phyloP scores from a whole-genome alignment of 768 basidiomycete genomes.

The Tylopilus vinaceipallidus region DNA sequence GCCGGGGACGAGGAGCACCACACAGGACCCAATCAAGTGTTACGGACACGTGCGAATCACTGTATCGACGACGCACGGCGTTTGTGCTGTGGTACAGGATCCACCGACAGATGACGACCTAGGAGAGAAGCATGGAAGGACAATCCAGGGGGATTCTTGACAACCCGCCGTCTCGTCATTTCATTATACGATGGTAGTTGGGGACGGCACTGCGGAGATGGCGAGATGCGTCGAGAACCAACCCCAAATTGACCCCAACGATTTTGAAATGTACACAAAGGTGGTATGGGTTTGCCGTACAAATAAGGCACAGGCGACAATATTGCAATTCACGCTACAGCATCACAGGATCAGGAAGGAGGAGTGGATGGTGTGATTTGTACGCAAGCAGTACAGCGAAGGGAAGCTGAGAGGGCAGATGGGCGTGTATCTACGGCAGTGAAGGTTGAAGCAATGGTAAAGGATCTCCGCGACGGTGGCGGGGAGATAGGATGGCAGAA shows the following conservation, averaged over 20 bases:
- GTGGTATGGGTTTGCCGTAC: constrained; percentile 8
- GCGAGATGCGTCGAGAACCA: constrained; percentile 20
- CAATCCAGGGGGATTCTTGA: constrained; percentile 20
- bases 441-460: background rate
- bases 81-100: constrained; percentile 24
- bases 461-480: constrained; percentile 7
- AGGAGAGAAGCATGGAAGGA: constrained; percentile 25
- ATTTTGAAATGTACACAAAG: constrained; percentile 15
- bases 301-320: constrained; percentile 15
- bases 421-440: background rate
- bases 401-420: background rate
- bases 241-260: constrained; percentile 1
- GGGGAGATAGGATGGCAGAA: constrained; percentile 4
- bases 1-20: constrained; percentile 5
- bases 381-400: background rate
- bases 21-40: constrained; percentile 6
- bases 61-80: constrained; percentile 15
- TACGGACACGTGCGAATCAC: constrained; percentile 20
- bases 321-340: constrained; percentile 10
- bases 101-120: constrained; percentile 21
- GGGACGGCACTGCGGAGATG: constrained; percentile 28
- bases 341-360: constrained; percentile 15
- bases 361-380: background rate
- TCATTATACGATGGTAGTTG: constrained; percentile 18
- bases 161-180: constrained; percentile 24